Conservation (phyloP, 768 basidiomycete species). For the Lactarius sanguifluus region DNA sequence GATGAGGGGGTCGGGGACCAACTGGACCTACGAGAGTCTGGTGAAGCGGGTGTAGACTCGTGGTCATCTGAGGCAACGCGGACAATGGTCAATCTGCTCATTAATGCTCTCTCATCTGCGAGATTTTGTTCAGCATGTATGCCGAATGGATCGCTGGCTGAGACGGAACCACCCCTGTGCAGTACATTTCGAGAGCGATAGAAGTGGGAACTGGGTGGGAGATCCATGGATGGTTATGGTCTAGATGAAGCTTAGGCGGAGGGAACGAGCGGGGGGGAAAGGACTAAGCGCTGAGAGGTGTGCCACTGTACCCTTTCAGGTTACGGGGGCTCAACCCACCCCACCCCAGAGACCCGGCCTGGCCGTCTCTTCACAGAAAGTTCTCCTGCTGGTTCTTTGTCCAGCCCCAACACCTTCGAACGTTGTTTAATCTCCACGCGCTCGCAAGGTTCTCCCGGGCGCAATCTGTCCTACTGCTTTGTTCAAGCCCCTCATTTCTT, state of each 20-base stretch:
- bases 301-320: not conserved
- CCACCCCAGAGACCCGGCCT: not conserved
- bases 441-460: conserved; percentile 11
- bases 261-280: not conserved
- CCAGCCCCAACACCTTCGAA: conserved; percentile 2
- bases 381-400: conserved; percentile 17
- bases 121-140: conserved; percentile 19
- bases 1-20: conserved; percentile 12
- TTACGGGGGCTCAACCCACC: too few relatives aligned
- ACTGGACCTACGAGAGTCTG: conserved; percentile 14
- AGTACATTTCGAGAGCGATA: conserved; percentile 16
- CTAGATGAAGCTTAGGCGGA: not conserved
- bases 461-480: conserved; percentile 19
- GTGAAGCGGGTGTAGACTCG: conserved; percentile 4
- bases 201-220: not conserved
- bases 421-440: conserved; percentile 23
- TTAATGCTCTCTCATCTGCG: conserved; percentile 24
- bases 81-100: conserved; percentile 28
- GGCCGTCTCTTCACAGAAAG: conserved; percentile 26
- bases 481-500: conserved; percentile 14
- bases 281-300: not conserved
- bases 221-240: conserved; percentile 14
- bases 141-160: conserved; percentile 28
- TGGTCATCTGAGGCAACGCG: conserved; percentile 23
- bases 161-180: conserved; percentile 22